These are phyloP conservation scores for Dissophora globulifera DNA, from an alignment of 192 early-diverging fungal species.

Conservation along the genomic window DNA sequence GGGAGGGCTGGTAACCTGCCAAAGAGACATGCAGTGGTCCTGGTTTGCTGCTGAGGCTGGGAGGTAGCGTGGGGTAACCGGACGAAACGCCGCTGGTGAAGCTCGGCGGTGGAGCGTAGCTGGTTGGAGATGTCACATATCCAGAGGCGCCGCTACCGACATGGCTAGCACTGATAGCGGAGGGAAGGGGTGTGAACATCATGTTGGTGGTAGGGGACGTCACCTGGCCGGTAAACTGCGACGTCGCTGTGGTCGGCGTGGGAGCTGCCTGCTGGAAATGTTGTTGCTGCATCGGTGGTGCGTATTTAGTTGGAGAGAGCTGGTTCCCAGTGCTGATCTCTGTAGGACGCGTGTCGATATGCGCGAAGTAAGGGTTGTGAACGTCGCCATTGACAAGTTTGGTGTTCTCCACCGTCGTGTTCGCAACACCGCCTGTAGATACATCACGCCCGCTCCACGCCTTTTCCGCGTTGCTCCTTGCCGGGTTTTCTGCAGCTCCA, in stretches of 20 bases:
- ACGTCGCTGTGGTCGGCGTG: too few species aligned
- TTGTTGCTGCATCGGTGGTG: too few species aligned
- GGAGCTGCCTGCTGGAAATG: neutral
- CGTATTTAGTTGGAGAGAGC: too few species aligned
- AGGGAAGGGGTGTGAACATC: slow-evolving; percentile 26
- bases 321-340: neutral
- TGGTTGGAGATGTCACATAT: neutral
- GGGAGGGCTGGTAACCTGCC: slow-evolving; percentile 3
- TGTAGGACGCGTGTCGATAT: neutral
- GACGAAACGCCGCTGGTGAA: slow-evolving; percentile 1
- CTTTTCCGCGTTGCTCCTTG: slow-evolving; percentile 12
- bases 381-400: neutral
- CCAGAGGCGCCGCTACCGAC: neutral
- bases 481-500: neutral
- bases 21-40: neutral
- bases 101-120: slow-evolving; percentile 31
- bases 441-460: slow-evolving; percentile 5
- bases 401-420: neutral
- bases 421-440: neutral
- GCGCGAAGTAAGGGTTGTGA: slow-evolving; percentile 16
- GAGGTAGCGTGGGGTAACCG: slow-evolving; percentile 12
- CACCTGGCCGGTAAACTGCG: neutral
- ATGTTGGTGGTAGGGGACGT: neutral
- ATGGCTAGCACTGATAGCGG: neutral
- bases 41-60: slow-evolving; percentile 3